Base-by-base conservation (phyloP, 208 protist species). In the Paratrypanosoma confusum region DNA sequence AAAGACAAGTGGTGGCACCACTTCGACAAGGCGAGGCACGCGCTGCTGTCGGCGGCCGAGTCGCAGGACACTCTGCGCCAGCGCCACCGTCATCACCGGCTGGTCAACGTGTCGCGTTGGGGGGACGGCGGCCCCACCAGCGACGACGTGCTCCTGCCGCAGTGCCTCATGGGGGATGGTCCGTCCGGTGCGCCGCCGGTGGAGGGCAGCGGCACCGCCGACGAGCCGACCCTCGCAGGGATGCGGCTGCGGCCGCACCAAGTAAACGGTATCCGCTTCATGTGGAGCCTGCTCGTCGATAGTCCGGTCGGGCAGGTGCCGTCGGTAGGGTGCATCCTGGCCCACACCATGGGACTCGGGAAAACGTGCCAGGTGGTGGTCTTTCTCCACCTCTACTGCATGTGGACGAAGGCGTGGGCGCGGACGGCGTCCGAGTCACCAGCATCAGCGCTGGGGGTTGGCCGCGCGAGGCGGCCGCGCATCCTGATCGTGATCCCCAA, bases 291-390 rank as follows among this genome's bases (percentile, higher is more conserved):
- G 20, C 65, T 92, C 7, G 70, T 57, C 5, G 78, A 92, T 23
- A 69, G 70, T 1, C 79, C 83, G 26, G 72, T 75, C 3, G 75
- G 76, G 0, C 41, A 60, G 42, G 83, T 92, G 20, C 83, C 79
- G 1, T 61, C 79, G 3, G 73, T 86, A 14, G 83, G 83, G 17
- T 75, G 69, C 51, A 81, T 92, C 33, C 62, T 92, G 3, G 75
- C 83, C 0, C 83, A 92, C 64, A 84, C 83, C 0, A 92, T 92
- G 83, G 83, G 83, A 16, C 76, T 92, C 5, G 83, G 83, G 20
- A 92, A 92, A 49, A 92, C 83, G 7, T 76, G 62, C 29, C 83
- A 92, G 53, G 79, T 82, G 11, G 54, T 92, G 7, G 41, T 86
- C 18, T 92, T 92, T 27, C 33, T 82, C 5, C 76, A 88, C 38